Percentiles rank a stretch among this genome's conserved stretches.
Conservation (phyloP, 2,329 filamentous ascomycete species). For the Graphilbum sp. region DNA sequence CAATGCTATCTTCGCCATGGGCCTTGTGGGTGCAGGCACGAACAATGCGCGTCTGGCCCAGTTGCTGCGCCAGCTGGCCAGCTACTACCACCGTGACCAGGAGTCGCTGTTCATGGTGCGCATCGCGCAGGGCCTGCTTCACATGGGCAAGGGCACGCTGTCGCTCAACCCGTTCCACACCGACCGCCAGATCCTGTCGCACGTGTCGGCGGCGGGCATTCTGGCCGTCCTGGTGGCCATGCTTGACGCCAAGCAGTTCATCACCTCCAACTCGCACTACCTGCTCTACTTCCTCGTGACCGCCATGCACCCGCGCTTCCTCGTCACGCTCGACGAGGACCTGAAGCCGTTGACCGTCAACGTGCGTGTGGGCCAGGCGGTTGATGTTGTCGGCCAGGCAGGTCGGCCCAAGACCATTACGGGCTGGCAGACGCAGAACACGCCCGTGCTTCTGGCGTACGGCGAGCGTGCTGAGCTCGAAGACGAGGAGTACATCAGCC, state of each 20-base stretch:
- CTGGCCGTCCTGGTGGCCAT: constrained; percentile 82
- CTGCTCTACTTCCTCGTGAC: constrained; percentile 94
- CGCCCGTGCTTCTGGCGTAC: constrained; percentile 86
- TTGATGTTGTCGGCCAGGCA: constrained; percentile 94
- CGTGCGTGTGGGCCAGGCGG: constrained; percentile 91
- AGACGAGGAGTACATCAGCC: constrained; percentile 89
- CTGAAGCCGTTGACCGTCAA: constrained; percentile 89
- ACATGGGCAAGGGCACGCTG: constrained; percentile 98
- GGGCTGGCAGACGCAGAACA: constrained; percentile 98
- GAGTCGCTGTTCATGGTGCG: constrained; percentile 98
- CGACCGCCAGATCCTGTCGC: constrained; percentile 85
- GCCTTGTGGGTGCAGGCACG: constrained; percentile 85
- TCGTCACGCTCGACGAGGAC: constrained; percentile 89
- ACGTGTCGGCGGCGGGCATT: constrained; percentile 77
- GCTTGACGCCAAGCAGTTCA: constrained; percentile 85
- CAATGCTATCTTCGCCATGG: constrained; percentile 99
- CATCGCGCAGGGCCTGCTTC: constrained; percentile 89
- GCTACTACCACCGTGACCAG: constrained; percentile 94
- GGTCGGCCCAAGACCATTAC: constrained; percentile 98
- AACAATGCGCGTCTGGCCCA: constrained; percentile 96
- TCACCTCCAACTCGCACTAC: constrained; percentile 58
- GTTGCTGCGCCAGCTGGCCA: constrained; percentile 81
- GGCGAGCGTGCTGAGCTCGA: constrained; percentile 93
- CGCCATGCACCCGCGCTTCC: constrained; percentile 91
- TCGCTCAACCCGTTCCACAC: constrained; percentile 98